Evolutionary conservation across 768 basidiomycete species (phyloP).

Genomic region (Suillus bovinus): DNA sequence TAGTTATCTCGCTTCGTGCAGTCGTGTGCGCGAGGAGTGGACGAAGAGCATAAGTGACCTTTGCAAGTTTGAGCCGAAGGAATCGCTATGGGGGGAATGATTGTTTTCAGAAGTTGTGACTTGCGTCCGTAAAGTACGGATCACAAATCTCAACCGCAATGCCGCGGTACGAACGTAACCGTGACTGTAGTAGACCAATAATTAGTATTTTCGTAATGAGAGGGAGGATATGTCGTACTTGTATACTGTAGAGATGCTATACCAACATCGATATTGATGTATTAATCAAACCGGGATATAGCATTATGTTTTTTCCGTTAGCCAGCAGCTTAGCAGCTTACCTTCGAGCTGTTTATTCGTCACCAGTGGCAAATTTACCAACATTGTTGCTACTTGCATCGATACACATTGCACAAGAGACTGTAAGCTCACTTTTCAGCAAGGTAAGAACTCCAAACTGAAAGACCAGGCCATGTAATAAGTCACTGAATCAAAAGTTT

Average conservation of each 20-base stretch:
- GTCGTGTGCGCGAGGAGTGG: constrained; percentile 23
- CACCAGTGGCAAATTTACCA: background rate
- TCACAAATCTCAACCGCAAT: no score
- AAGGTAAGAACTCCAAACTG: background rate
- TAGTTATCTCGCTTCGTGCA: constrained; percentile 20
- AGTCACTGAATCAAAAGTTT: background rate
- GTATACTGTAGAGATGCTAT: no score
- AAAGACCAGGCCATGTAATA: background rate
- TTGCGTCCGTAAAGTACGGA: no score
- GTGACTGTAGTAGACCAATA: no score
- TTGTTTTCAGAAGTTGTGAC: background rate
- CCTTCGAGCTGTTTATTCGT: no score
- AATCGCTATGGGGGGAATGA: background rate
- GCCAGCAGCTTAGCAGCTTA: background rate
- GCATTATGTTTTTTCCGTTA: background rate
- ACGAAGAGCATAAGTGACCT: constrained; percentile 19
- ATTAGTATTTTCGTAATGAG: no score
- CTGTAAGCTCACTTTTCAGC: background rate
- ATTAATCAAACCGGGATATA: background rate
- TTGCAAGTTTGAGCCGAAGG: constrained; percentile 9
- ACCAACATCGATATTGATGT: constrained; percentile 7
- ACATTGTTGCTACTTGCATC: background rate
- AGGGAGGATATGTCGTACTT: no score
- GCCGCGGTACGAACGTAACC: no score
- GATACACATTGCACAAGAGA: background rate